These are phyloP conservation scores for Scheffersomyces stipitis DNA, from an alignment of 805 yeast species.

Conservation along the genomic window DNA sequence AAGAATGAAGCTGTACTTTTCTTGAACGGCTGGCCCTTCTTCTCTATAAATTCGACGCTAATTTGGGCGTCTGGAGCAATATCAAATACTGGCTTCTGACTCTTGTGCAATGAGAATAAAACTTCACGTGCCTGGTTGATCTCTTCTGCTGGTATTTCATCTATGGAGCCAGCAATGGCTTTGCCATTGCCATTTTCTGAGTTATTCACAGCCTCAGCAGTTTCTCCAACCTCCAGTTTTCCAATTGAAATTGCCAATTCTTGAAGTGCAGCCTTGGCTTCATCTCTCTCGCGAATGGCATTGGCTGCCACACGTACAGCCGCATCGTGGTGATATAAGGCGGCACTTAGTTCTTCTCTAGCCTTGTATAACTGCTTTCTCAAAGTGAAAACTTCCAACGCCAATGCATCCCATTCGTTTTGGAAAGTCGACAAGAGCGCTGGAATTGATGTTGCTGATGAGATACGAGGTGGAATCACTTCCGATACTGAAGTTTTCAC, in stretches of 20 bases:
- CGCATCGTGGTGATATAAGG: constrained; percentile 86
- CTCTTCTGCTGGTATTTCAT: constrained; percentile 18
- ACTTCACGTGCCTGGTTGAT: constrained; percentile 29
- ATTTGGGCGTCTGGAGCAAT: constrained; percentile 14
- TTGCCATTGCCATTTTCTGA: constrained; percentile 1
- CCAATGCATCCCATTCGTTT: constrained; percentile 86
- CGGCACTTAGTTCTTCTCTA: constrained; percentile 70
- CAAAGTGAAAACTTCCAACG: constrained; percentile 74
- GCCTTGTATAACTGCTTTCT: constrained; percentile 68
- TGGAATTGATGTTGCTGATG: constrained; percentile 71
- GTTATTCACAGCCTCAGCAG: constrained; percentile 1
- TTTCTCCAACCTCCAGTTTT: constrained; percentile 22
- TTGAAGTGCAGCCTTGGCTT: constrained; percentile 63
- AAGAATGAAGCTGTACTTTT: constrained; percentile 7
- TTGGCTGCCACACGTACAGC: constrained; percentile 82
- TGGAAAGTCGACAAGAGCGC: constrained; percentile 72
- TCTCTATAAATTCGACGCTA: constrained; percentile 7
- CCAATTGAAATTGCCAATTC: constrained; percentile 47
- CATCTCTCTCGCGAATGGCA: constrained; percentile 74
- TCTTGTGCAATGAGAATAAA: constrained; percentile 37
- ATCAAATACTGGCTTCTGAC: constrained; percentile 24
- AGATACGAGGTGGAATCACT: constrained; percentile 40
- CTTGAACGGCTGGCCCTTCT: constrained; percentile 11
- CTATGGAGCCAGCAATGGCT: not conserved
- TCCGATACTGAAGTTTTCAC: constrained; percentile 17